Evolutionary conservation across 192 early-diverging fungal genomes (phyloP), one percentile per base, ranked within the genome.

Genomic region (Coemansia sp.): DNA sequence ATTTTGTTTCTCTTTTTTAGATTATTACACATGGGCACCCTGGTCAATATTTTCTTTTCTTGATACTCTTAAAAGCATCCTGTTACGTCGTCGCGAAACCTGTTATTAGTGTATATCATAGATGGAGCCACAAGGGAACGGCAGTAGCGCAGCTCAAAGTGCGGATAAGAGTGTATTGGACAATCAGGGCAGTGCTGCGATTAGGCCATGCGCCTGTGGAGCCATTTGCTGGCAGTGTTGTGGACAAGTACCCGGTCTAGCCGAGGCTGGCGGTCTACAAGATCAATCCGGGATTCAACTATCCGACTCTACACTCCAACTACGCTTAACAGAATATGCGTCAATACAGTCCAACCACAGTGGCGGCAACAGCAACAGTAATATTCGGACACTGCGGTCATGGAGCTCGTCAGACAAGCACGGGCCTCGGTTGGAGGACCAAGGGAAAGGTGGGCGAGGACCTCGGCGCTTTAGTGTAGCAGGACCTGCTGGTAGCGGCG

Each of bases 361-460:
- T 37, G 15, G 38, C 23, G 31, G 27, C 59, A 21, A 60, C 42
- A 32, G 41, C 59, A 21, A 60, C 42, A 32, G 41, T 23, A n/a
- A 58, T 29, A 77, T 66, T 46, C 64, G 80, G 23, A 59, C 72
- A 4, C 69, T 82, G 8, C 72, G 80, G 27, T 82, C 80, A n/a
- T 75, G 75, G 75, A 82, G 80, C 72, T 82, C 80, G 17, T 82
- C 80, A 2, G 80, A 82, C 39, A 74, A 77, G 21, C 67, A 60
- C 4, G 72, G 63, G 1, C 70, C 74, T 0, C 34, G 17, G 5
- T 21, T 69, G n/a, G 77, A 80, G 3, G 78, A 73, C 48, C 64
- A 72, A 10, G 38, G n/a, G 3, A 44, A 58, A 15, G 55, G 25
- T 14, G 55, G 9, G 23, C 68, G 65, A n/a, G 63, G 60, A 5